A percentile compares a stretch with the other conserved stretches of the same genome.
Evolutionary conservation across 2,329 filamentous ascomycete genomes (phyloP).

Genomic region (Botrytis deweyae): DNA sequence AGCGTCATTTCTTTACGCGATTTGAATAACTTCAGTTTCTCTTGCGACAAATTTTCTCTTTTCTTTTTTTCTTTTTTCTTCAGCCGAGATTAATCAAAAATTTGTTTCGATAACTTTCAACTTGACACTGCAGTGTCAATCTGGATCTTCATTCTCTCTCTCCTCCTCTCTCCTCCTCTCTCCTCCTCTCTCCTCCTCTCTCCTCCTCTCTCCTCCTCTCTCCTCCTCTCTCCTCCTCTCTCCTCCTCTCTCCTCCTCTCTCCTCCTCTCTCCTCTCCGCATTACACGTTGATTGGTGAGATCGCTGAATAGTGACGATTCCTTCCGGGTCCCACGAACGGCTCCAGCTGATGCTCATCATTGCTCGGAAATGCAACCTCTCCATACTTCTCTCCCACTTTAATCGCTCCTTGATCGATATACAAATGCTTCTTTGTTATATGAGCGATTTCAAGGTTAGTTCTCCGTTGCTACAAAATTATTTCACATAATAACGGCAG

Average conservation of each 20-base stretch:
- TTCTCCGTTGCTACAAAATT: too few relatives aligned
- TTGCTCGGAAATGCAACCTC: neutral
- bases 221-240: too few relatives aligned
- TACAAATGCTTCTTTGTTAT: too few relatives aligned
- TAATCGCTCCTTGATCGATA: too few relatives aligned
- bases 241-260: too few relatives aligned
- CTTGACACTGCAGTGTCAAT: rapidly evolving
- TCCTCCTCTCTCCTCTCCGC: too few relatives aligned
- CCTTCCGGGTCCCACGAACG: neutral
- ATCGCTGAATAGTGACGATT: neutral
- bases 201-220: neutral
- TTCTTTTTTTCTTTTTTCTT: neutral
- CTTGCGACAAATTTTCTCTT: neutral
- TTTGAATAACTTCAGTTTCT: neutral
- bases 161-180: neutral
- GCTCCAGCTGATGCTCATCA: neutral
- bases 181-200: too few relatives aligned
- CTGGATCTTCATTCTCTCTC: neutral
- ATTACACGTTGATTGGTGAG: neutral
- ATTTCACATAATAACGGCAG: neutral
- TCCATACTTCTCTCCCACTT: too few relatives aligned
- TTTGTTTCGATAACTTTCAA: neutral
- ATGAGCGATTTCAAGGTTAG: too few relatives aligned
- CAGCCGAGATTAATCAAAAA: neutral
- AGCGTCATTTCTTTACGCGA: neutral